Evolutionary conservation across 805 yeast species (phyloP).

Genomic region (Starmerella apicola): DNA sequence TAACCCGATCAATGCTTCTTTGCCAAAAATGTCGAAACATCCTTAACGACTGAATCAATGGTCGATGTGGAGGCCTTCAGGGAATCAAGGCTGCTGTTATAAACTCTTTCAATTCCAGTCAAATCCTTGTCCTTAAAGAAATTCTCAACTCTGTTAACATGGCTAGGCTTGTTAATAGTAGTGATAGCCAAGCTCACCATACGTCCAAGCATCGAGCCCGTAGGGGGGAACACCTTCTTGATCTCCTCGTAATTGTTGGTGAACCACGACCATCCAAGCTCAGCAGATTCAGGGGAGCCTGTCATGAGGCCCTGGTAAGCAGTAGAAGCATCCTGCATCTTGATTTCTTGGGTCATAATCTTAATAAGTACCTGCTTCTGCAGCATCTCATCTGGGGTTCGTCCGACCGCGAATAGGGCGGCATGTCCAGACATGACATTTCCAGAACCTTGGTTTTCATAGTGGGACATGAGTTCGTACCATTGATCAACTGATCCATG

Average conservation of each 20-base stretch:
- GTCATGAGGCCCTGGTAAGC: constrained; percentile 66
- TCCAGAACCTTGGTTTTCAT: constrained; percentile 54
- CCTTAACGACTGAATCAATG: background rate
- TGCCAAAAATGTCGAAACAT: background rate
- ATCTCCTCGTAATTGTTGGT: constrained; percentile 60
- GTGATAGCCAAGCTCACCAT: constrained; percentile 53
- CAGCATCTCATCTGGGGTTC: constrained; percentile 41
- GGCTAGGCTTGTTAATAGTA: constrained; percentile 46
- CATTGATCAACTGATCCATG: constrained; percentile 50
- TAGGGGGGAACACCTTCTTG: constrained; percentile 60
- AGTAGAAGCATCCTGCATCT: constrained; percentile 56
- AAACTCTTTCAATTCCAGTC: constrained; percentile 40
- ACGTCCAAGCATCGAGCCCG: constrained; percentile 64
- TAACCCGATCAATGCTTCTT: background rate
- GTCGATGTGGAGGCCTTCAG: background rate
- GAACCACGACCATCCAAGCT: constrained; percentile 63
- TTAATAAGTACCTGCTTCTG: constrained; percentile 44
- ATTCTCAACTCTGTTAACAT: constrained; percentile 39
- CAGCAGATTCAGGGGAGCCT: constrained; percentile 37
- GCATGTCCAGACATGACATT: constrained; percentile 55
- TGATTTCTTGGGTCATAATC: constrained; percentile 47
- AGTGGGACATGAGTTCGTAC: constrained; percentile 48
- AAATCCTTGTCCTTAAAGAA: constrained; percentile 39
- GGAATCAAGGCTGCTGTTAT: background rate
- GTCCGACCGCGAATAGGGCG: constrained; percentile 59